A percentile compares a stretch with the other conserved stretches of the same genome.
phyloP scores from a whole-genome alignment of 78 protist genomes.

The Isochrysis galbana region DNA sequence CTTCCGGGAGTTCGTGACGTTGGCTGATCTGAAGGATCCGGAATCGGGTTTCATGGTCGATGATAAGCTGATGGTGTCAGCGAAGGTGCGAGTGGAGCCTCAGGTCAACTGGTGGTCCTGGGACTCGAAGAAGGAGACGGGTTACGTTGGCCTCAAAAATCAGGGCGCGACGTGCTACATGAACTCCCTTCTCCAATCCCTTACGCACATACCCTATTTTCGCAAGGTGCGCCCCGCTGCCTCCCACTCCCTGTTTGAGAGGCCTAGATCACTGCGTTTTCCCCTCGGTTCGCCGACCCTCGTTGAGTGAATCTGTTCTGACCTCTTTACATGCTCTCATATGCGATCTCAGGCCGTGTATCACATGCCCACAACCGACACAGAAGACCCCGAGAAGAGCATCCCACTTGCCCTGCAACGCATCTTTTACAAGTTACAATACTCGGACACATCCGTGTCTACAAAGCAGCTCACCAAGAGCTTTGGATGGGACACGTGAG shows the following conservation, averaged over 20 bases:
- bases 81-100: neutral
- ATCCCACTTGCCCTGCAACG: constrained; percentile 73
- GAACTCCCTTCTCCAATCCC: constrained; percentile 79
- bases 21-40: neutral
- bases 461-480: constrained; percentile 41
- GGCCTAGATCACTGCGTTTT: neutral
- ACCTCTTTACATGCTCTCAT: too few species aligned
- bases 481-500: constrained; percentile 91
- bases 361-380: constrained; percentile 49
- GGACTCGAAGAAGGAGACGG: constrained; percentile 64
- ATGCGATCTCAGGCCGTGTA: constrained; percentile 69
- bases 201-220: constrained; percentile 68
- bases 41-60: neutral
- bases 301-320: neutral
- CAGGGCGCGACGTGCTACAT: constrained; percentile 89
- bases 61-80: neutral
- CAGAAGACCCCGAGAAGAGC: neutral
- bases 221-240: constrained; percentile 32
- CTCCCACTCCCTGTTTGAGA: neutral
- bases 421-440: constrained; percentile 71
- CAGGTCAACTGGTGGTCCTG: neutral
- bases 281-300: neutral
- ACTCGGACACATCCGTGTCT: constrained; percentile 53
- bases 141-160: constrained; percentile 77
- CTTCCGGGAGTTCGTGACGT: constrained; percentile 39